Conservation (phyloP, 495 filamentous ascomycete genomes). For the Geoglossum glabrum region DNA sequence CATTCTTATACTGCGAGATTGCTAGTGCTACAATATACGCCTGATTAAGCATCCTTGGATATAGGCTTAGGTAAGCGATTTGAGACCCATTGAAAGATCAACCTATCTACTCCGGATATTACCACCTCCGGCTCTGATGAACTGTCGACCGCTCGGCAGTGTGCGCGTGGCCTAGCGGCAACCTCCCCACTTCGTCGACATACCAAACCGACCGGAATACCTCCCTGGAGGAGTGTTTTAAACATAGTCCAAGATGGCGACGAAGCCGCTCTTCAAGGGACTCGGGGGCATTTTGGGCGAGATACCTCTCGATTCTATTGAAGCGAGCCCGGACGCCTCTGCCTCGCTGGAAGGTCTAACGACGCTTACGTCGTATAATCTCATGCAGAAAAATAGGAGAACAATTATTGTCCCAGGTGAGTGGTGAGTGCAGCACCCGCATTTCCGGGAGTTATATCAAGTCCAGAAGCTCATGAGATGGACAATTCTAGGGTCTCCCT, state of each 20-base stretch:
- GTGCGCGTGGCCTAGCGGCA: no score
- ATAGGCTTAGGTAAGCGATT: no score
- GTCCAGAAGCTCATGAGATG: neutral
- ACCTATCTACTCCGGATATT: no score
- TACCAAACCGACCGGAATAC: no score
- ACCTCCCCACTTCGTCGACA: no score
- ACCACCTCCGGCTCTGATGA: no score
- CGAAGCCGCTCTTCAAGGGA: neutral
- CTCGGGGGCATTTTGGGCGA: neutral
- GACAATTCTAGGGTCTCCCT: neutral
- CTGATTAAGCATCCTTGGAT: no score
- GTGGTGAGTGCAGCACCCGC: neutral
- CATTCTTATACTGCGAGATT: no score
- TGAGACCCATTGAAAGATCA: no score
- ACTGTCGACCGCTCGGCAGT: no score
- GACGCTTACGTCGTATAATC: neutral
- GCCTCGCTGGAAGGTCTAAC: neutral
- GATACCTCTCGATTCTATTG: neutral
- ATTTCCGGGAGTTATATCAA: neutral
- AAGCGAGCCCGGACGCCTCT: neutral
- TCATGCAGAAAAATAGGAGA: neutral
- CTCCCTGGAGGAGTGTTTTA: no score
- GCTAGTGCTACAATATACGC: no score
- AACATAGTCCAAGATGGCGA: neutral
- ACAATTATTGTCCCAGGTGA: neutral